Conservation (phyloP, 768 basidiomycete species). For the Suillus variegatus region DNA sequence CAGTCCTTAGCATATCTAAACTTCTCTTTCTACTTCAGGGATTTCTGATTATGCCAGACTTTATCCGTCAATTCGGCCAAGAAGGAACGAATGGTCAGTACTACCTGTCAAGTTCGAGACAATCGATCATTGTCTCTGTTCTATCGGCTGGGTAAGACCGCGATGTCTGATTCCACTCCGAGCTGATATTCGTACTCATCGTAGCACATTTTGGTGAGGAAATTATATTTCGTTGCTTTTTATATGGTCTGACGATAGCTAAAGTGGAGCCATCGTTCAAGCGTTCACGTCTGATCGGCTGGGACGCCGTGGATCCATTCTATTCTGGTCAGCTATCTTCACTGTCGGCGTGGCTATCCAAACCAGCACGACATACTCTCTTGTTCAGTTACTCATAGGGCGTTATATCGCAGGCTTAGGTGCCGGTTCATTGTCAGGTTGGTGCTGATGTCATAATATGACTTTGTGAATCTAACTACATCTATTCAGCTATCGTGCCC, state of each 20-base stretch:
- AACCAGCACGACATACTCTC: conserved; percentile 59
- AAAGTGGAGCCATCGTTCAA: conserved; percentile 63
- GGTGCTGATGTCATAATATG: conserved; percentile 9
- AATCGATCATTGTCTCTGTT: conserved; percentile 78
- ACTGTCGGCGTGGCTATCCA: conserved; percentile 70
- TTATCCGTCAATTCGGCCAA: conserved; percentile 68
- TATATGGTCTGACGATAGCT: conserved; percentile 7
- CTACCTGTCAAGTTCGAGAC: conserved; percentile 59
- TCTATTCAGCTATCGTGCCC: conserved; percentile 49
- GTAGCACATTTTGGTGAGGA: conserved; percentile 53
- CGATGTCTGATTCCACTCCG: not conserved
- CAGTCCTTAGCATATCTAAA: conserved; percentile 4
- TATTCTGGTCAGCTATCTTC: conserved; percentile 76
- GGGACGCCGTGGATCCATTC: conserved; percentile 71
- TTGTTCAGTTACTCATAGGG: conserved; percentile 71
- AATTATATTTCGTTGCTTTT: not conserved
- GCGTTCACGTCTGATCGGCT: conserved; percentile 75
- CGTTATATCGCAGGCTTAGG: conserved; percentile 77
- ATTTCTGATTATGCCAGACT: conserved; percentile 80
- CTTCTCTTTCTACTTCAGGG: conserved; percentile 46
- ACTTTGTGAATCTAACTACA: not conserved
- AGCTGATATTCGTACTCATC: not conserved
- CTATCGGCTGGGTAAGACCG: conserved; percentile 64
- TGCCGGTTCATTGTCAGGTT: conserved; percentile 73
- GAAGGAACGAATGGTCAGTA: conserved; percentile 45